Evolutionary conservation across 2,329 filamentous ascomycete species (phyloP).

Genomic region (Penicillium sp.): DNA sequence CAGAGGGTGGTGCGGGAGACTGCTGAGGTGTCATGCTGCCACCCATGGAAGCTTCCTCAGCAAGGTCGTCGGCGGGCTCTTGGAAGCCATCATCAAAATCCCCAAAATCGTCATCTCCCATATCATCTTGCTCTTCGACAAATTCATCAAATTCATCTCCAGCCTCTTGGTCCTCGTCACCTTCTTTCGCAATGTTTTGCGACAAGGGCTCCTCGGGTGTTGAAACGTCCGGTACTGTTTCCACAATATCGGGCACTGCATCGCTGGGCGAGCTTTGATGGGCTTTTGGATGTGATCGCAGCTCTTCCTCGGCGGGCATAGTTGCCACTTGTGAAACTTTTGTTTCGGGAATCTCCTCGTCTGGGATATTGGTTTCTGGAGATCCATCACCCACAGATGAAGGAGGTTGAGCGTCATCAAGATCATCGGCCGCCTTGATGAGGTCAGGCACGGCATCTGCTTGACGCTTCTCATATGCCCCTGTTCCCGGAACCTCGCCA

Average conservation of each 20-base stretch:
- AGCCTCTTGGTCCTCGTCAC: constrained; percentile 32
- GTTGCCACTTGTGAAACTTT: constrained; percentile 46
- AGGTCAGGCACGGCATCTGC: constrained; percentile 61
- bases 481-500: constrained; percentile 62
- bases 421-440: constrained; percentile 50
- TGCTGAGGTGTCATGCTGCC: constrained; percentile 19
- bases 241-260: constrained; percentile 43
- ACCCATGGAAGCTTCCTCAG: constrained; percentile 24
- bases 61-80: constrained; percentile 35
- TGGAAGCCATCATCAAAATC: constrained; percentile 70
- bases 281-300: constrained; percentile 32
- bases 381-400: constrained; percentile 19
- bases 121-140: constrained; percentile 51
- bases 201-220: constrained; percentile 49
- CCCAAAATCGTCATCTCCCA: constrained; percentile 56
- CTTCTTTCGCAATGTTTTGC: constrained; percentile 49
- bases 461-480: constrained; percentile 55
- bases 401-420: constrained; percentile 31
- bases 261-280: constrained; percentile 43
- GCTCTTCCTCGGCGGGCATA: constrained; percentile 35
- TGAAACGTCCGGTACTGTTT: constrained; percentile 44
- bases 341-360: constrained; percentile 42
- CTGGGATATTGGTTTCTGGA: constrained; percentile 14
- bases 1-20: constrained; percentile 36
- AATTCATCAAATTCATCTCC: constrained; percentile 59